Evolutionary conservation across 2,329 filamentous ascomycete species (phyloP).

Genomic region (Leptographium radiaticola): DNA sequence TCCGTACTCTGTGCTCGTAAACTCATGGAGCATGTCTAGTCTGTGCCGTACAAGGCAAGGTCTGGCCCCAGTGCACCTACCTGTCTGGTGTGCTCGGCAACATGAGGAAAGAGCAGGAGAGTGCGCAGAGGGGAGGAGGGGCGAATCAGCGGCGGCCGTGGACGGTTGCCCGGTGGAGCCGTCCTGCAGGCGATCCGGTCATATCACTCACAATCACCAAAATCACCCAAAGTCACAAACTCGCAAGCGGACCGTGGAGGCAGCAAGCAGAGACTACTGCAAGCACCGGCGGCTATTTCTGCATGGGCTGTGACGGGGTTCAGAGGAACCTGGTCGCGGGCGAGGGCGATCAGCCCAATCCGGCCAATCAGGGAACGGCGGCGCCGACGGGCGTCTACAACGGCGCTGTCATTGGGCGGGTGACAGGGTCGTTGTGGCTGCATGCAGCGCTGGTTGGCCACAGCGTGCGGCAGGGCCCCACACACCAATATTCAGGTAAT

Average conservation of each 20-base stretch:
- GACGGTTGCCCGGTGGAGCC: not conserved
- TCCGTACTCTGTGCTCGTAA: too few species aligned
- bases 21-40: too few species aligned
- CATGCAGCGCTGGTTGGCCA: not conserved
- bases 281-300: not conserved
- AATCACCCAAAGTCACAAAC: not conserved
- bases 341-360: not conserved
- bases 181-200: not conserved
- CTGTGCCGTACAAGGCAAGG: too few species aligned
- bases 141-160: not conserved
- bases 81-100: too few species aligned
- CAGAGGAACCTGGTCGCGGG: not conserved
- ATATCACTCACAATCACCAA: not conserved
- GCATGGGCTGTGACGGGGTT: too few species aligned
- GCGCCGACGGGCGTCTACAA: not conserved
- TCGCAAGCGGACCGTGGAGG: not conserved
- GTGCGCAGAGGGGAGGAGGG: not conserved
- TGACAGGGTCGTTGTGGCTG: not conserved
- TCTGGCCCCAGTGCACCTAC: too few species aligned
- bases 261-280: not conserved
- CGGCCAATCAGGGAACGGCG: not conserved
- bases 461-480: not conserved
- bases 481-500: not conserved
- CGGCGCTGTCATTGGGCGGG: not conserved
- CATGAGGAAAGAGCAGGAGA: too few species aligned